phyloP scores from a whole-genome alignment of 768 basidiomycete genomes.

The Pulveroboletus sp. region DNA sequence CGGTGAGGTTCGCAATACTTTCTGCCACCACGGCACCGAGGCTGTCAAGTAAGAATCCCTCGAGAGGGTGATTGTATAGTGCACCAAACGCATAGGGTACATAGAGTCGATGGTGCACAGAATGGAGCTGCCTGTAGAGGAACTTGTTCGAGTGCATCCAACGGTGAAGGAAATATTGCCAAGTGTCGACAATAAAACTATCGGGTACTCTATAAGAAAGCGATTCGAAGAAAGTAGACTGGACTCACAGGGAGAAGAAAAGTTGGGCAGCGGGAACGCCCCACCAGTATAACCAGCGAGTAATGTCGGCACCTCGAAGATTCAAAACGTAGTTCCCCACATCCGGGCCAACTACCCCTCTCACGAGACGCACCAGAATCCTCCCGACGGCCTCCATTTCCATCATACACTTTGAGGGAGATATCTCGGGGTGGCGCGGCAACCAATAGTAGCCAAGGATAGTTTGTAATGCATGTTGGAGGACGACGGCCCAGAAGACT shows the following conservation, averaged over 20 bases:
- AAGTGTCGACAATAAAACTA: conserved; percentile 93
- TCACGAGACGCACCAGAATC: conserved; percentile 37
- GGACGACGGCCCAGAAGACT: conserved; percentile 75
- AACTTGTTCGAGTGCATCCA: conserved; percentile 86
- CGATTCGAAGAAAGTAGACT: not conserved
- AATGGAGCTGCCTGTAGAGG: conserved; percentile 88
- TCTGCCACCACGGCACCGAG: conserved; percentile 80
- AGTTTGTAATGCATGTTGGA: conserved; percentile 88
- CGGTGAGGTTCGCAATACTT: conserved; percentile 55
- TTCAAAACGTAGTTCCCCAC: conserved; percentile 35
- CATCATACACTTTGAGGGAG: conserved; percentile 36
- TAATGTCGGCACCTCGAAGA: conserved; percentile 37
- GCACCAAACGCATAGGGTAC: conserved; percentile 97
- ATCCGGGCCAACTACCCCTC: conserved; percentile 39
- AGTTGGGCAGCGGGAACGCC: conserved; percentile 71
- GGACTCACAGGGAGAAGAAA: conserved; percentile 77
- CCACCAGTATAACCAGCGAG: conserved; percentile 90
- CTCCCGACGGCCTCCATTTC: conserved; percentile 39
- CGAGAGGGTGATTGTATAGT: conserved; percentile 94
- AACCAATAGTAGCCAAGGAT: conserved; percentile 66
- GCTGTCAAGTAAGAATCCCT: conserved; percentile 88
- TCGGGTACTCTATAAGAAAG: not conserved
- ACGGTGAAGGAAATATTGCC: conserved; percentile 97
- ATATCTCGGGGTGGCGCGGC: conserved; percentile 35
- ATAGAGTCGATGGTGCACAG: conserved; percentile 92